Percentiles rank a stretch among this genome's conserved stretches.
Conservation (phyloP, 2,329 filamentous ascomycete species). For the Fusarium cyanostomum region DNA sequence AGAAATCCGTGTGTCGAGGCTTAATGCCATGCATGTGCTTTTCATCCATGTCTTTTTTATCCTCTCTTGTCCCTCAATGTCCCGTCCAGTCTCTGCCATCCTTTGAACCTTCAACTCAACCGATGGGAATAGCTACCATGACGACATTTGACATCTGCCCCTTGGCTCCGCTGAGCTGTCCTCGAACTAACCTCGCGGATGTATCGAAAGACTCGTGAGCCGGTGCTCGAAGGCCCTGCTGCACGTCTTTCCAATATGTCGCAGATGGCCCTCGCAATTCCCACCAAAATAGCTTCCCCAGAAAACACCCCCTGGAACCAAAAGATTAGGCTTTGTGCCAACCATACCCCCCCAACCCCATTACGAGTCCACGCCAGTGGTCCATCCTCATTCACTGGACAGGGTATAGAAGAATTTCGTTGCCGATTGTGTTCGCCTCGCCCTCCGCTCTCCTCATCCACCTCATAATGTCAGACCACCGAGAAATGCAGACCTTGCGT, state of each 20-base stretch:
- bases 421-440: slow-evolving; percentile 22
- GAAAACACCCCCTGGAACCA: slow-evolving; percentile 30
- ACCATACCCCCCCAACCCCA: slow-evolving; percentile 5
- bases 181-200: not conserved
- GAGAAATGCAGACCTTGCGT: slow-evolving; percentile 7
- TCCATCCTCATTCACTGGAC: slow-evolving; percentile 15
- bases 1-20: slow-evolving; percentile 34
- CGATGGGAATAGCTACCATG: slow-evolving; percentile 4
- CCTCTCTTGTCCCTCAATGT: slow-evolving; percentile 7
- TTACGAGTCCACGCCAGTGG: slow-evolving; percentile 11
- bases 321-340: slow-evolving; percentile 25
- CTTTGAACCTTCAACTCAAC: not conserved
- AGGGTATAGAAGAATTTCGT: slow-evolving; percentile 30
- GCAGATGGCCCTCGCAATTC: slow-evolving; percentile 11
- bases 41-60: slow-evolving; percentile 35
- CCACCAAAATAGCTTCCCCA: slow-evolving; percentile 23
- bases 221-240: slow-evolving; percentile 7
- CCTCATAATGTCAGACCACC: not conserved
- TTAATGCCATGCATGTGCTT: slow-evolving; percentile 42
- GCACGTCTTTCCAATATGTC: slow-evolving; percentile 37
- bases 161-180: not conserved
- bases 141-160: not conserved
- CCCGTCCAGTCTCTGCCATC: slow-evolving; percentile 8
- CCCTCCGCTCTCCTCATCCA: not conserved
- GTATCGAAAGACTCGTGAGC: slow-evolving; percentile 3